These are phyloP conservation scores for Aurantiochytrium sp. DNA, from an alignment of 108 stramenopile species.

Conservation along the genomic window DNA sequence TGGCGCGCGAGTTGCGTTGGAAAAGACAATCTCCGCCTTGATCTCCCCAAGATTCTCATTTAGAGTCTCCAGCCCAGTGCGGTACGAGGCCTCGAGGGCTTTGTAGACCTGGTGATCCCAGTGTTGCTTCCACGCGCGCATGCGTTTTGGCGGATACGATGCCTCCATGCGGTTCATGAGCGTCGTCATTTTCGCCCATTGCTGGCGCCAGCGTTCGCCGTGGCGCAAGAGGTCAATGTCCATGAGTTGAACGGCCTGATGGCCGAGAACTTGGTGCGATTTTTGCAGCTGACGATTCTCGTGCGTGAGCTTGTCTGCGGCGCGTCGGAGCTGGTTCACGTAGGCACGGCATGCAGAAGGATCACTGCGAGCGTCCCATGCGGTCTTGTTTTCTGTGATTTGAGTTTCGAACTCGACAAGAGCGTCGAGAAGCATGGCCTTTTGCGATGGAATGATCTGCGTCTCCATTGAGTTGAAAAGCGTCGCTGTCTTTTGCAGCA, in stretches of 20 bases:
- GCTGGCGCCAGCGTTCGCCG: constrained; percentile 32
- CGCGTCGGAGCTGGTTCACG: constrained; percentile 47
- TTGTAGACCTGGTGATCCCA: constrained; percentile 64
- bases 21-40: constrained; percentile 37
- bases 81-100: constrained; percentile 51
- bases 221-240: constrained; percentile 43
- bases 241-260: constrained; percentile 28
- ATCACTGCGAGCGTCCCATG: constrained; percentile 31
- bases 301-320: constrained; percentile 44
- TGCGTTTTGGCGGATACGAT: constrained; percentile 31
- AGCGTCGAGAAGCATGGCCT: constrained; percentile 50
- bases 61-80: constrained; percentile 51
- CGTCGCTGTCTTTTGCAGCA: constrained; percentile 56
- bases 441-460: constrained; percentile 48
- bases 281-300: constrained; percentile 50
- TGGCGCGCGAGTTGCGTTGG: background rate
- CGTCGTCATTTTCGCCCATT: constrained; percentile 29
- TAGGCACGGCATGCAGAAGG: constrained; percentile 45
- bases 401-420: constrained; percentile 52
- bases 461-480: constrained; percentile 59
- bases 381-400: constrained; percentile 24
- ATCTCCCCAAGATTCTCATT: constrained; percentile 48
- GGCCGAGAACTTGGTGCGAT: constrained; percentile 23
- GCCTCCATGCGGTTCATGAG: constrained; percentile 24
- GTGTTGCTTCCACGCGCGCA: constrained; percentile 42